A percentile compares a stretch with the other conserved stretches of the same genome.
phyloP scores from a whole-genome alignment of 208 protist species.

The Tritrichomonas musculus region DNA sequence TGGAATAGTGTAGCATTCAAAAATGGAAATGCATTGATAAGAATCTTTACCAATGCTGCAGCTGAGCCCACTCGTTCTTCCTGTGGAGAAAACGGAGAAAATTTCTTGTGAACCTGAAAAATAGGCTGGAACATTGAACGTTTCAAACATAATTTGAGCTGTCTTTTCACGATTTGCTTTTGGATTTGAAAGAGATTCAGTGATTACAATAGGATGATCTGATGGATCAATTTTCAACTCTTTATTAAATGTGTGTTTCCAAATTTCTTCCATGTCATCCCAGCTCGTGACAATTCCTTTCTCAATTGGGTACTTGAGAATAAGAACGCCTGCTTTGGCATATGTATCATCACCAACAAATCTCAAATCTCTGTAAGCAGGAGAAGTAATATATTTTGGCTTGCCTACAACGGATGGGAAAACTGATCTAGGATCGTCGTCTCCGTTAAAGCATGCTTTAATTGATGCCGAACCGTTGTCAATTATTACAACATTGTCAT shows the following conservation, averaged over 20 bases:
- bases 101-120: conserved; percentile 76
- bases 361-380: not conserved
- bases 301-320: conserved; percentile 38
- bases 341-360: conserved; percentile 40
- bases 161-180: conserved; percentile 74
- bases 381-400: not conserved
- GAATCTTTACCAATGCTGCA: conserved; percentile 84
- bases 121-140: conserved; percentile 64
- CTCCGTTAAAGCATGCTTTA: conserved; percentile 84
- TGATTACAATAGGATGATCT: conserved; percentile 84
- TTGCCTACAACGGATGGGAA: conserved; percentile 40
- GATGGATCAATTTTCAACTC: conserved; percentile 87
- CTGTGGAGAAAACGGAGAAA: conserved; percentile 76
- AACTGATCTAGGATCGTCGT: conserved; percentile 48
- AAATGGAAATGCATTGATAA: conserved; percentile 90
- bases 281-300: conserved; percentile 43
- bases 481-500: conserved; percentile 63
- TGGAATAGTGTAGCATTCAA: conserved; percentile 62
- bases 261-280: conserved; percentile 51
- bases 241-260: conserved; percentile 49
- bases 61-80: conserved; percentile 72
- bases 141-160: conserved; percentile 75
- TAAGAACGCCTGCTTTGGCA: not conserved
- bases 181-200: conserved; percentile 73
- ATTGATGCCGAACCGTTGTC: conserved; percentile 68